phyloP scores from a whole-genome alignment of 257 asterid genomes.

The Nyctanthes arbortristis region DNA sequence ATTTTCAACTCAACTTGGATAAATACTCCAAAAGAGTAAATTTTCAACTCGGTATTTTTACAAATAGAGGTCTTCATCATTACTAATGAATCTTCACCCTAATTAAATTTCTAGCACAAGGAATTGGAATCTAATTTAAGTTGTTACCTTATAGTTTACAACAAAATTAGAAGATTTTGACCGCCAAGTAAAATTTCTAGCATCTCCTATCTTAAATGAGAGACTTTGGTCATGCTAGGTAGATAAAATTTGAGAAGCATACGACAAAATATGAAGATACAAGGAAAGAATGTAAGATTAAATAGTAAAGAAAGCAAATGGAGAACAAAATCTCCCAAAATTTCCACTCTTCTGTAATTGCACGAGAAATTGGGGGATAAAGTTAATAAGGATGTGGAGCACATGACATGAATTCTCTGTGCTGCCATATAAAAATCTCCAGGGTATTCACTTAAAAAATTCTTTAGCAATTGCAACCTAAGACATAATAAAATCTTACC shows the following conservation, averaged over 20 bases:
- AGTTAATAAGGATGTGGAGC: too few relatives aligned
- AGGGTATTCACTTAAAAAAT: slow-evolving; percentile 4
- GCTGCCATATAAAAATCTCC: too few relatives aligned
- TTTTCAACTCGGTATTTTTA: neutral
- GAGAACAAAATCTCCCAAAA: too few relatives aligned
- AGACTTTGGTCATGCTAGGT: neutral
- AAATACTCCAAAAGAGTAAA: slow-evolving; percentile 16
- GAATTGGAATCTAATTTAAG: slow-evolving; percentile 13
- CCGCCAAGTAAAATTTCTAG: neutral
- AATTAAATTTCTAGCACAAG: neutral
- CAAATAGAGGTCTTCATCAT: slow-evolving; percentile 8
- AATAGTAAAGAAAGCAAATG: too few relatives aligned
- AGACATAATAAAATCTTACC: slow-evolving; percentile 48
- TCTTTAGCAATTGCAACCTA: slow-evolving; percentile 15
- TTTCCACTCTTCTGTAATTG: too few relatives aligned
- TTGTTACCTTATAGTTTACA: neutral
- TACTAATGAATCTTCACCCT: slow-evolving; percentile 12
- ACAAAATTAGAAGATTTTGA: neutral
- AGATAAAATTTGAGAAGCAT: too few relatives aligned
- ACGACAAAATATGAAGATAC: too few relatives aligned
- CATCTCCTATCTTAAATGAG: slow-evolving; percentile 3
- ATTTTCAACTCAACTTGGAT: slow-evolving; percentile 83
- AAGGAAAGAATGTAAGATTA: too few relatives aligned
- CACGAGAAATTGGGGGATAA: too few relatives aligned
- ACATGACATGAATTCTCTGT: too few relatives aligned